A percentile compares a stretch with the other conserved stretches of the same genome.
Conservation (phyloP, 192 early-diverging fungal species). For the Pilaira anomala region DNA sequence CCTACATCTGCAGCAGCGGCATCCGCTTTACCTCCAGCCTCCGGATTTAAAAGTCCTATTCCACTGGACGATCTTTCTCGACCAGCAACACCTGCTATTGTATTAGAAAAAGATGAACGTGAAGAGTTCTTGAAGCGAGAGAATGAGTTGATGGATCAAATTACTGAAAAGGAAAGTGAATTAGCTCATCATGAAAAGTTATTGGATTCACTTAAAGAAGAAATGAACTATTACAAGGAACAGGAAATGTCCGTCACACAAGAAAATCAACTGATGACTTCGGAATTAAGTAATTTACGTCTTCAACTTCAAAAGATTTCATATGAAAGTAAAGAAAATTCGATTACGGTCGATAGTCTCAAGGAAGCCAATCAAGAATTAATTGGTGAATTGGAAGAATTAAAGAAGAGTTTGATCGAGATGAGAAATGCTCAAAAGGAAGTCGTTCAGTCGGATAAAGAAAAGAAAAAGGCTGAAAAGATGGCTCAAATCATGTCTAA, state of each 20-base stretch:
- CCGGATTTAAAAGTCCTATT: slow-evolving; percentile 43
- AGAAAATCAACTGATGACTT: slow-evolving; percentile 71
- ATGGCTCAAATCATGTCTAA: slow-evolving; percentile 83
- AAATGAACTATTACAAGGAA: slow-evolving; percentile 66
- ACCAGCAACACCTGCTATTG: slow-evolving; percentile 72
- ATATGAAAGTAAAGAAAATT: slow-evolving; percentile 85
- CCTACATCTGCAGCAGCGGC: slow-evolving; percentile 22
- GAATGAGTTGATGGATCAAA: slow-evolving; percentile 91
- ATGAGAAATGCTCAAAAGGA: slow-evolving; percentile 50
- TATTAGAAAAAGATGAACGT: slow-evolving; percentile 82
- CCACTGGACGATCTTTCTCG: slow-evolving; percentile 49
- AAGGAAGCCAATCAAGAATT: slow-evolving; percentile 84
- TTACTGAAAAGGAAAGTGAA: slow-evolving; percentile 89
- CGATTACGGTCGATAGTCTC: slow-evolving; percentile 86
- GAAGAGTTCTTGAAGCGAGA: slow-evolving; percentile 95
- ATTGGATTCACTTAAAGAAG: slow-evolving; percentile 64
- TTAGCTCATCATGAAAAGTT: slow-evolving; percentile 60
- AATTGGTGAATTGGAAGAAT: slow-evolving; percentile 65
- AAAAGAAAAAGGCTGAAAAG: slow-evolving; percentile 78
- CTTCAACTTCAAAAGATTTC: slow-evolving; percentile 84
- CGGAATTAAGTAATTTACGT: slow-evolving; percentile 73
- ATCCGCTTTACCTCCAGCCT: slow-evolving; percentile 34
- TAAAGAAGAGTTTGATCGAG: slow-evolving; percentile 64
- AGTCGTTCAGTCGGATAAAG: slow-evolving; percentile 61
- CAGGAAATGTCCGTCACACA: slow-evolving; percentile 51